Base-by-base conservation (phyloP, 108 stramenopile species). In the Fragilaria crotonensis region DNA sequence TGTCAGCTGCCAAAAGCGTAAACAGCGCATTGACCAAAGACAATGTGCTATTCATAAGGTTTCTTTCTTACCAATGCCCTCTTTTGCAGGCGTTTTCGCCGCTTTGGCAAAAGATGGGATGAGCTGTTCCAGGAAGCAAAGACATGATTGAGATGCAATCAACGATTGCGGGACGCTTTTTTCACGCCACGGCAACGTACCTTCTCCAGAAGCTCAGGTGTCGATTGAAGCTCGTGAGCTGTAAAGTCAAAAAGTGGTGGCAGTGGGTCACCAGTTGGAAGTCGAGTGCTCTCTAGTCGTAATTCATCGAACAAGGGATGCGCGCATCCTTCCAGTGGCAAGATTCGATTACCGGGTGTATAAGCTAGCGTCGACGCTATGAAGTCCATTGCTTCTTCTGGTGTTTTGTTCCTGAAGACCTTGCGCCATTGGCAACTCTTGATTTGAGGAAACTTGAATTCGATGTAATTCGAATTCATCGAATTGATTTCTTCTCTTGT, bases 401-500 rank as follows among this genome's bases (percentile, higher is more conserved):
- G 93, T 41, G 95, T 91, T 67, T 84, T 87, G 22, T 81, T 87
- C 26, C 94, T 79, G 60, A 98, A 98, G 4, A 98, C 83, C 65
- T 93, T 91, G 33, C 82, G 78, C 96, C 96, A 97, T 64, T 95
- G 94, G 63, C 95, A 93, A 21, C 95, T 95, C 75, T 95, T 89
- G 76, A 99, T 97, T 71, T 96, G 95, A 25, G 98, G 98, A 73
- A 99, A 99, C 71, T 97, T 97, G 78, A 97, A 97, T 66, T 98
- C 93, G 48, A 93, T 96, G 71, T 98, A 98, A 61, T 91, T 95
- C 19, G 91, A 87, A 75, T 99, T 99, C 97, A 99, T 98, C 56
- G 87, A 80, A 22, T 68, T 51, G 52, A 99, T 96, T 68, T 99
- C 95, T 62, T 97, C 96, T 52, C 93, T 72, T 22, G 97, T 96